Evolutionary conservation across 1,139 yeast genomes (phyloP), one percentile per base, ranked within the genome.

Genomic region (Yamadazyma diospyri): DNA sequence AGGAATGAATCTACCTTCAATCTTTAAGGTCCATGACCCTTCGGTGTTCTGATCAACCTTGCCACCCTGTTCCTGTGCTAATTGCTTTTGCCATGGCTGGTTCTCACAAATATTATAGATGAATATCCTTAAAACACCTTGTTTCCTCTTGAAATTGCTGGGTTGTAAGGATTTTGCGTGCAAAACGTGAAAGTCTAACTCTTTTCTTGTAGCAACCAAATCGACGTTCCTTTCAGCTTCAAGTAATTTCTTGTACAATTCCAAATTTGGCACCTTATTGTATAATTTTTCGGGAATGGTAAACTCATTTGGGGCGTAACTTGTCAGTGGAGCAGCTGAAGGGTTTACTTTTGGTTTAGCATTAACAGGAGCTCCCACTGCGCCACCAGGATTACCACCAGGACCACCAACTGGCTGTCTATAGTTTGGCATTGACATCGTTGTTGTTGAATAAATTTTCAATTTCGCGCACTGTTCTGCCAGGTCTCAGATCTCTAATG

Each of bases 21-120:
- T 76, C 36, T 95, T 71, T 46, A 92, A 67, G 1, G 94, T 84
- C 97, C 97, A 92, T 5, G 76, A 53, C 6, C 94, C 76, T 31
- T 69, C 76, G 11, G 52, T 50, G 2, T 50, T 38, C 6, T 47
- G 34, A 5, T 53, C 46, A 13, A 55, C 55, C 2, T 48, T 33
- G 9, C 48, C 40, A 2, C 51, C 45, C 21, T 47, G 42, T 32
- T 50, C 43, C 53, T 57, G 42, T 26, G 46, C 56, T 33, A 65
- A 59, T 37, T 63, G 68, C 33, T 66, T 67, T 53, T 89, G 97
- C 98, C 98, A 92, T 29, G 94, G 87, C 60, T 92, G 97, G 55
- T 86, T 85, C 41, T 80, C 84, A 27, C 83, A 69, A 2, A 87
- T 81, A 54, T 86, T 88, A 48, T 92, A 87, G 20, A 94, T 67